phyloP scores from a whole-genome alignment of 352 stramenopile species.

The Globisporangium yorkense region DNA sequence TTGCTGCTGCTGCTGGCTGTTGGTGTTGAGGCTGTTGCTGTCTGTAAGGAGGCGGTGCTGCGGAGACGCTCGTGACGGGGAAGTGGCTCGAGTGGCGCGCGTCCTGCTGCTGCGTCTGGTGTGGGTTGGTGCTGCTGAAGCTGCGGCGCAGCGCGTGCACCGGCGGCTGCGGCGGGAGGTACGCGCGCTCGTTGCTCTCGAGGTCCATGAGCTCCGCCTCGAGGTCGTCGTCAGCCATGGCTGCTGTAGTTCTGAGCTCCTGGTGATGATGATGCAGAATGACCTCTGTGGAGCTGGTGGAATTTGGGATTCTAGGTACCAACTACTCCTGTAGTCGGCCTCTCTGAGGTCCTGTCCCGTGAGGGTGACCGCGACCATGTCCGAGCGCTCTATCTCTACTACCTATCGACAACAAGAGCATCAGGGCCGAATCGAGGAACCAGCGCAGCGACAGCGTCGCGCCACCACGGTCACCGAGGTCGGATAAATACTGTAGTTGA shows the following conservation, averaged over 20 bases:
- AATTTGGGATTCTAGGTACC: background rate
- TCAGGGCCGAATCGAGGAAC: too few species aligned
- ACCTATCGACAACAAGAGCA: too few species aligned
- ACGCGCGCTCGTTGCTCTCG: conserved; percentile 47
- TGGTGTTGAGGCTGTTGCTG: background rate
- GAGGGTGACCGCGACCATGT: too few species aligned
- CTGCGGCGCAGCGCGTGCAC: conserved; percentile 8
- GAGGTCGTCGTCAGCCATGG: conserved; percentile 25
- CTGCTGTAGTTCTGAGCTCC: background rate
- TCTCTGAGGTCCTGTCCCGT: too few species aligned
- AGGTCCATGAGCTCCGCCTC: conserved; percentile 66
- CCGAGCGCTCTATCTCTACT: too few species aligned
- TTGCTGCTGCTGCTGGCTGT: background rate
- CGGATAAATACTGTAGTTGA: too few species aligned
- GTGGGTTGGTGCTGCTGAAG: conserved; percentile 5
- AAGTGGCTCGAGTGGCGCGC: background rate
- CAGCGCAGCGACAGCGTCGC: too few species aligned
- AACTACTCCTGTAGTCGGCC: too few species aligned
- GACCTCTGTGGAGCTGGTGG: background rate
- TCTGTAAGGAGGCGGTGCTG: background rate
- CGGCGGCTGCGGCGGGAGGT: conserved; percentile 28
- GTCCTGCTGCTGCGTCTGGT: background rate
- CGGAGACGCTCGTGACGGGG: background rate
- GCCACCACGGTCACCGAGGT: too few species aligned
- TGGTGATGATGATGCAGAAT: background rate